These are phyloP conservation scores for Salix arbutifolia DNA, from an alignment of 345 rosid species.

Conservation along the genomic window DNA sequence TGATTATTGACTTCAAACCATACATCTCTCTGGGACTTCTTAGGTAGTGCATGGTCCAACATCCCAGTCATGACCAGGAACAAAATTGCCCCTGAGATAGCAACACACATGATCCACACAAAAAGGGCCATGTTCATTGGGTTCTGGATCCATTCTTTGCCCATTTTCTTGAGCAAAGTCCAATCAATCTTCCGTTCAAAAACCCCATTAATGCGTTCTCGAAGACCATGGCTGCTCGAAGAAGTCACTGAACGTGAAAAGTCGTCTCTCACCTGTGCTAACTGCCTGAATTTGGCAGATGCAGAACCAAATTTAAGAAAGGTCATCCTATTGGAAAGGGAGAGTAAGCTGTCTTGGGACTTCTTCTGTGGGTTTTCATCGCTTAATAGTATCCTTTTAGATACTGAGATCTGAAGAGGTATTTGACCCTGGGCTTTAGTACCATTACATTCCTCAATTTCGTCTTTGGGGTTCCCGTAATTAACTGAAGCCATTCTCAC, in stretches of 20 bases:
- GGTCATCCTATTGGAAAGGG: slow-evolving; percentile 33
- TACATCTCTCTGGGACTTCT: slow-evolving; percentile 61
- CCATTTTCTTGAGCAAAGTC: slow-evolving; percentile 47
- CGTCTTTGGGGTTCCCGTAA: slow-evolving; percentile 35
- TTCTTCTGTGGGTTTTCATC: slow-evolving; percentile 28
- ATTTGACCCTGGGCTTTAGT: slow-evolving; percentile 17
- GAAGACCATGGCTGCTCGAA: slow-evolving; percentile 42
- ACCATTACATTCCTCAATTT: slow-evolving; percentile 42
- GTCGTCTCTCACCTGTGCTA: slow-evolving; percentile 63
- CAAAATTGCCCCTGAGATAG: slow-evolving; percentile 86
- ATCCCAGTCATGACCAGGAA: slow-evolving; percentile 97
- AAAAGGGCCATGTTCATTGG: slow-evolving; percentile 86
- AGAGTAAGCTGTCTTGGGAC: slow-evolving; percentile 18
- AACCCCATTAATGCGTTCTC: slow-evolving; percentile 54
- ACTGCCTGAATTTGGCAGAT: slow-evolving; percentile 55
- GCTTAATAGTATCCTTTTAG: slow-evolving; percentile 41
- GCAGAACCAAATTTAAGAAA: slow-evolving; percentile 66
- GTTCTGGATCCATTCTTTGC: slow-evolving; percentile 65
- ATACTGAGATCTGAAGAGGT: slow-evolving; percentile 42
- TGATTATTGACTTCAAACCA: slow-evolving; percentile 98
- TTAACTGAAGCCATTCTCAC: slow-evolving; percentile 40
- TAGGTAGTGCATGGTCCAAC: slow-evolving; percentile 63
- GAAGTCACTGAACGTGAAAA: slow-evolving; percentile 57
- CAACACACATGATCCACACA: slow-evolving; percentile 64
- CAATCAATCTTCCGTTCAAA: slow-evolving; percentile 63